A percentile compares a stretch with the other conserved stretches of the same genome.
phyloP scores from a whole-genome alignment of 768 basidiomycete species.

The Kwoniella dejecticola region DNA sequence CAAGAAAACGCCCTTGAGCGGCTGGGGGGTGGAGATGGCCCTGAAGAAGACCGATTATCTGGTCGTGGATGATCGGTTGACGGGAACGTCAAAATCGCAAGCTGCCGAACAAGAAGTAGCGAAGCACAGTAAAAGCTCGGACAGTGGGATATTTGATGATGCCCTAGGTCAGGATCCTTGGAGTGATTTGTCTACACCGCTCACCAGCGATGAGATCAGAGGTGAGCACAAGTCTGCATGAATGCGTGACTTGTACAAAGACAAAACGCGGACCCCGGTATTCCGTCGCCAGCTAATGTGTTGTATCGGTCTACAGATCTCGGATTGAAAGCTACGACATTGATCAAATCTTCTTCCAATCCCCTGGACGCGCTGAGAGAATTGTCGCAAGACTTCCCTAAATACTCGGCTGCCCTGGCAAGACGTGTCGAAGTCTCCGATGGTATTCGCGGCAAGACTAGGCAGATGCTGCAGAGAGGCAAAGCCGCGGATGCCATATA shows the following conservation, averaged over 20 bases:
- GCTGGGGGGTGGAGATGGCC: slow-evolving; percentile 89
- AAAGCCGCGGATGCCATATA: slow-evolving; percentile 60
- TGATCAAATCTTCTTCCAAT: slow-evolving; percentile 66
- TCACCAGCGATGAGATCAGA: slow-evolving; percentile 59
- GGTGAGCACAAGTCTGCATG: slow-evolving; percentile 56
- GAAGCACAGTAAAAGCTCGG: neutral
- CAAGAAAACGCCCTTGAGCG: slow-evolving; percentile 61
- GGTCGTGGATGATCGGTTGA: slow-evolving; percentile 78
- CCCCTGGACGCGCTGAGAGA: slow-evolving; percentile 65
- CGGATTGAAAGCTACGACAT: slow-evolving; percentile 72
- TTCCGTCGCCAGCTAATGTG: neutral
- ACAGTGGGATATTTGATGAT: slow-evolving; percentile 22
- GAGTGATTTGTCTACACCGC: slow-evolving; percentile 43
- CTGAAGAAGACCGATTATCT: slow-evolving; percentile 98
- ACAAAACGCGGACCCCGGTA: no score
- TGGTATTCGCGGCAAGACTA: slow-evolving; percentile 65
- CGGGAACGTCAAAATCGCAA: slow-evolving; percentile 4
- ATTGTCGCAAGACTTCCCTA: slow-evolving; percentile 86
- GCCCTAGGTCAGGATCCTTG: slow-evolving; percentile 47
- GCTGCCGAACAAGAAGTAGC: neutral
- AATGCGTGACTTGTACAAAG: no score
- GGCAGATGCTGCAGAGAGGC: slow-evolving; percentile 60
- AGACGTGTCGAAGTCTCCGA: slow-evolving; percentile 65
- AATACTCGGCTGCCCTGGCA: slow-evolving; percentile 73
- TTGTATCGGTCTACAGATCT: slow-evolving; percentile 57